phyloP scores from a whole-genome alignment of 495 filamentous ascomycete genomes.

The Tuber calosporum region DNA sequence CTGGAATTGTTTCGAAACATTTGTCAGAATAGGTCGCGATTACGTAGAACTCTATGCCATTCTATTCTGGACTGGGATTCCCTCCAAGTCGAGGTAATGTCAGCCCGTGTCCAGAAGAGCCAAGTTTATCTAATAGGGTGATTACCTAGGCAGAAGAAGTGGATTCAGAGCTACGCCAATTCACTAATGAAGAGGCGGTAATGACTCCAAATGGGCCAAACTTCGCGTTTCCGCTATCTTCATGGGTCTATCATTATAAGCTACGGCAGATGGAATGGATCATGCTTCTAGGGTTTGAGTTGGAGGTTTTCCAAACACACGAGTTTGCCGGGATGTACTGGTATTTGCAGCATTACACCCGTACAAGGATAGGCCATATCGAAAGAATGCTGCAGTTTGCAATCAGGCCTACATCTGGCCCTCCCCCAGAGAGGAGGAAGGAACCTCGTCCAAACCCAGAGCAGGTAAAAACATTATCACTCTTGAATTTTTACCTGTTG shows the following conservation, averaged over 20 bases:
- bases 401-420: conserved; percentile 25
- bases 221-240: conserved; percentile 67
- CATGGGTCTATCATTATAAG: conserved; percentile 86
- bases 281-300: conserved; percentile 90
- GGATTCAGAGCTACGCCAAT: conserved; percentile 61
- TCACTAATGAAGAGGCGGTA: conserved; percentile 56
- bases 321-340: conserved; percentile 88
- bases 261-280: conserved; percentile 78
- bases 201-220: conserved; percentile 45
- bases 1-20: conserved; percentile 72
- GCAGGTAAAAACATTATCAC: conserved; percentile 53
- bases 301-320: conserved; percentile 77
- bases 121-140: conserved; percentile 16
- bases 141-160: conserved; percentile 58
- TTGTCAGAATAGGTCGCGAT: conserved; percentile 82
- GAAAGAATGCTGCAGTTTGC: conserved; percentile 64
- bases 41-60: conserved; percentile 76
- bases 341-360: conserved; percentile 58
- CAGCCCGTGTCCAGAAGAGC: neutral
- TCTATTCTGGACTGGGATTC: conserved; percentile 74
- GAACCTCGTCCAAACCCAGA: conserved; percentile 43
- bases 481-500: conserved; percentile 55
- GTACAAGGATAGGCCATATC: conserved; percentile 54
- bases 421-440: conserved; percentile 28
- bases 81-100: conserved; percentile 64